Evolutionary conservation across 148 eudicot genomes (phyloP).

Genomic region (Vaccinium vitisidaea): DNA sequence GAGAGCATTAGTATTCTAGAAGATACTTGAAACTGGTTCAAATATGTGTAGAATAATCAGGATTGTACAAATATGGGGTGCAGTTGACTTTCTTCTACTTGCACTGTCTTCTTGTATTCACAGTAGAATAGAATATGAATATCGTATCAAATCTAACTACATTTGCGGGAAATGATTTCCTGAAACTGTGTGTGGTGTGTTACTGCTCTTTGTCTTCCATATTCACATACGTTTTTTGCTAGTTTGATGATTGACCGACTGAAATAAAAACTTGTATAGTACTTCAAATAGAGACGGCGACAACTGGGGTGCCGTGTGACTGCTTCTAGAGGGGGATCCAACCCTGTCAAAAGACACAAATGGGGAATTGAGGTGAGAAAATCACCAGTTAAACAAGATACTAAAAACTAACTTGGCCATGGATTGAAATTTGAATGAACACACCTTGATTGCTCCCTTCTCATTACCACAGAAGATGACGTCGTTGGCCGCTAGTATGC

Average conservation of each 20-base stretch:
- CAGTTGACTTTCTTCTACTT: neutral
- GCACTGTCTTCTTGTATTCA: neutral
- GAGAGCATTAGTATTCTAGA: neutral
- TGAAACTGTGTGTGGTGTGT: neutral
- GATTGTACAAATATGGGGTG: neutral
- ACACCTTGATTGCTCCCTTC: conserved; percentile 51
- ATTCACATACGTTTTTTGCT: neutral
- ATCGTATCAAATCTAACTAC: too few relatives aligned
- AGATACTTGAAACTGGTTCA: neutral
- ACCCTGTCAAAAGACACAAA: conserved; percentile 35
- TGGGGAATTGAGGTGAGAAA: conserved; percentile 4
- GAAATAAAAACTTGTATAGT: neutral
- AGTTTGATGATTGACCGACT: neutral
- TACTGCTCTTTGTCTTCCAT: neutral
- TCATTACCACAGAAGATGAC: conserved; percentile 56
- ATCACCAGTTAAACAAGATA: neutral
- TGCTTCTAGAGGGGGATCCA: conserved; percentile 56
- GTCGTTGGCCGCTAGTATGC: conserved; percentile 56
- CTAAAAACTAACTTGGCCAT: neutral
- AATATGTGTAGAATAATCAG: neutral
- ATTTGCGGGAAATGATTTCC: too few relatives aligned
- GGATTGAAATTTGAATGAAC: neutral
- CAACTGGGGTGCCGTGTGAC: conserved; percentile 2
- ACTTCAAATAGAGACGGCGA: neutral
- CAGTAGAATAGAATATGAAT: neutral